A percentile compares a stretch with the other conserved stretches of the same genome.
Conservation (phyloP, 306 rosid genomes). For the Sechiopsis laciniata region DNA sequence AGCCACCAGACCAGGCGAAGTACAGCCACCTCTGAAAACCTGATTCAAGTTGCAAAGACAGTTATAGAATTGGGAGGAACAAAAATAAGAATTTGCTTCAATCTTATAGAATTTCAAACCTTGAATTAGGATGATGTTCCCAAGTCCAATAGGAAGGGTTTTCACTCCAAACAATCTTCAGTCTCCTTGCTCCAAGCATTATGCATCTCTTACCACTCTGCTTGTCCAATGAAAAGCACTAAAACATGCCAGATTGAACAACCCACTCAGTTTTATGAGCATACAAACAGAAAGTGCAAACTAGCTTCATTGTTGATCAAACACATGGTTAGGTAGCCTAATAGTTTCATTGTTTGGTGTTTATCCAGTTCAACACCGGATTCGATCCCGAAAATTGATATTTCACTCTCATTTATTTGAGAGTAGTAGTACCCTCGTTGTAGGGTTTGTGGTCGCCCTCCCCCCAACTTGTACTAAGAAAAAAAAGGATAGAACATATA, state of each 20-base stretch:
- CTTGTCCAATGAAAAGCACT: constrained; percentile 20
- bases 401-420: too few relatives aligned
- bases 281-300: neutral
- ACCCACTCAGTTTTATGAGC: neutral
- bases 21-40: constrained; percentile 23
- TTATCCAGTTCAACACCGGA: too few relatives aligned
- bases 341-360: too few relatives aligned
- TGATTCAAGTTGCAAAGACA: neutral
- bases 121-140: constrained; percentile 10
- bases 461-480: too few relatives aligned
- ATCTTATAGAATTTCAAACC: neutral
- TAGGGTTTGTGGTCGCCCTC: too few relatives aligned
- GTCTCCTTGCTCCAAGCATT: constrained; percentile 21
- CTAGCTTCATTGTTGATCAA: neutral
- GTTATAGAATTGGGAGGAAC: neutral
- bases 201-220: constrained; percentile 26
- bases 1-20: constrained; percentile 10
- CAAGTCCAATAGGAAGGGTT: constrained; percentile 3
- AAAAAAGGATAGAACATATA: neutral
- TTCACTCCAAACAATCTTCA: neutral
- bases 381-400: too few relatives aligned
- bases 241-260: constrained; percentile 1
- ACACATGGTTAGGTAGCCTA: too few relatives aligned
- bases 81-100: neutral
- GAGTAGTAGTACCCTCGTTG: too few relatives aligned